phyloP scores from a whole-genome alignment of 257 asterid genomes.

The Gentiana dahurica region DNA sequence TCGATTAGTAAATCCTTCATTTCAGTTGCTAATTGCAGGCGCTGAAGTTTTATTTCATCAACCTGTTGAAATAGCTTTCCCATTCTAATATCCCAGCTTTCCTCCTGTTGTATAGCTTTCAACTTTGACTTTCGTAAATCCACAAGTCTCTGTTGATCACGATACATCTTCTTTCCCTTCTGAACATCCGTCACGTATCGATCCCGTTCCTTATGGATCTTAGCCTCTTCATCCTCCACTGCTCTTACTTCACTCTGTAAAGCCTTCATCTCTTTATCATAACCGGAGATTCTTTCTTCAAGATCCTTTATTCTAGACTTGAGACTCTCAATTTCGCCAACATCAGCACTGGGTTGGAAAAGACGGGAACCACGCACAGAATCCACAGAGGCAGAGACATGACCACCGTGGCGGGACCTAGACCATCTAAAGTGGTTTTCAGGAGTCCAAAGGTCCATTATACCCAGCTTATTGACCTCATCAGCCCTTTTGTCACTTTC shows the following conservation, averaged over 20 bases:
- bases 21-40: conserved; percentile 38
- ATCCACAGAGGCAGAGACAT: conserved; percentile 68
- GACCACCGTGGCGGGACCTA: conserved; percentile 69
- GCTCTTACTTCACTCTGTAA: conserved; percentile 46
- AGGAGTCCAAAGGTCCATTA: conserved; percentile 89
- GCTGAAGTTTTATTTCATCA: conserved; percentile 49
- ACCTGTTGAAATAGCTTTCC: conserved; percentile 39
- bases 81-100: conserved; percentile 43
- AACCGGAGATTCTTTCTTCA: conserved; percentile 27
- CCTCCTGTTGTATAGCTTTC: conserved; percentile 50
- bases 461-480: conserved; percentile 41
- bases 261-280: conserved; percentile 31
- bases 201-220: conserved; percentile 65
- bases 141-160: conserved; percentile 42
- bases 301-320: conserved; percentile 32
- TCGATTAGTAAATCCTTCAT: conserved; percentile 55
- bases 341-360: conserved; percentile 59
- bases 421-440: conserved; percentile 85
- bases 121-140: conserved; percentile 36
- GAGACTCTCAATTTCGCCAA: conserved; percentile 48
- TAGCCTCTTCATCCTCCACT: conserved; percentile 66
- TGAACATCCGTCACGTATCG: conserved; percentile 21
- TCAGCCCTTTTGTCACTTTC: conserved; percentile 79
- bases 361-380: conserved; percentile 53
- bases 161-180: conserved; percentile 37